A percentile compares a stretch with the other conserved stretches of the same genome.
Evolutionary conservation across 306 rosid genomes (phyloP).

Genomic region (Macrotyloma uniflorum): DNA sequence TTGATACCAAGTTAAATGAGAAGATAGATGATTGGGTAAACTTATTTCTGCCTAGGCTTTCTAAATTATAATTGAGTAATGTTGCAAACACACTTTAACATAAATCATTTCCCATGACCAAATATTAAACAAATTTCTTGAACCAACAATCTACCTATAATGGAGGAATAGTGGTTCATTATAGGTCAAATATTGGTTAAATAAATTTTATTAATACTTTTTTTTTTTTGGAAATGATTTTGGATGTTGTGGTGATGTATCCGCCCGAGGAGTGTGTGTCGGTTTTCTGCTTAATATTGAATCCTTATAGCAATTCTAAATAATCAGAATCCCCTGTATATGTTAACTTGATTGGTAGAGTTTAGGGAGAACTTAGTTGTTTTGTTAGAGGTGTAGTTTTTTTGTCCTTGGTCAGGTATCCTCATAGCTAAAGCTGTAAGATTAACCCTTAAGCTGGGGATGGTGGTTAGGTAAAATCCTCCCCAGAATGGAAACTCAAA

Average conservation of each 20-base stretch:
- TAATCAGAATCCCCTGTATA: background rate
- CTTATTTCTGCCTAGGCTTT: background rate
- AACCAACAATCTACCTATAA: background rate
- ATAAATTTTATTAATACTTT: slow-evolving; percentile 1
- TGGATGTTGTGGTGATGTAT: background rate
- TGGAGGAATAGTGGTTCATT: background rate
- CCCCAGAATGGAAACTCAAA: background rate
- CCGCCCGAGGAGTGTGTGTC: background rate
- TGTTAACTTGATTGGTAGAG: slow-evolving; percentile 11
- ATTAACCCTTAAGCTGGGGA: background rate
- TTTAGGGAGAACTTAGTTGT: background rate
- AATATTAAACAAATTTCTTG: slow-evolving; percentile 2
- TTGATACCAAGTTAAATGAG: background rate
- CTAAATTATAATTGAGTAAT: background rate
- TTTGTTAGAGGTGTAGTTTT: background rate
- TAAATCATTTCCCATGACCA: background rate
- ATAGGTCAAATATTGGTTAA: background rate
- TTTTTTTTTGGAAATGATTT: background rate
- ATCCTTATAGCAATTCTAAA: background rate
- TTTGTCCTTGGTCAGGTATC: background rate
- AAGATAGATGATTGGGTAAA: background rate
- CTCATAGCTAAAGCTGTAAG: background rate
- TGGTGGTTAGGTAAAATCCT: background rate
- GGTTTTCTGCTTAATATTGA: background rate
- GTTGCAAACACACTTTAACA: background rate